These are phyloP conservation scores for Albizia julibrissin DNA, from an alignment of 306 rosid genomes.

Conservation along the genomic window DNA sequence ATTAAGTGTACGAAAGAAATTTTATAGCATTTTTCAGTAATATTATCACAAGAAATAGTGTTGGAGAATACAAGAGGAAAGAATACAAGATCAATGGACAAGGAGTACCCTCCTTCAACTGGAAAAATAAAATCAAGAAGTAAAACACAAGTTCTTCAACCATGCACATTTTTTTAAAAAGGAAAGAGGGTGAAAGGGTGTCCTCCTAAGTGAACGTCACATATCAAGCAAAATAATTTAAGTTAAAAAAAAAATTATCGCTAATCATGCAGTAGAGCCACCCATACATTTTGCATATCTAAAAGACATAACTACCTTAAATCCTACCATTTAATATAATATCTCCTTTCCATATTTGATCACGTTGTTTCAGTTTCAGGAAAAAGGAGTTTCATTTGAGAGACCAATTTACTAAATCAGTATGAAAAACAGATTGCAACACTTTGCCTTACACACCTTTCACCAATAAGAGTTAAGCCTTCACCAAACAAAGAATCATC, in stretches of 20 bases:
- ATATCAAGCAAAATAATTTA: not conserved
- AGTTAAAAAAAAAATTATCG: not conserved
- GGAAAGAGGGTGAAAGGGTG: not conserved
- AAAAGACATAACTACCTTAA: not conserved
- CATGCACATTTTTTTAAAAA: not conserved
- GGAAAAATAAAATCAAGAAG: not conserved
- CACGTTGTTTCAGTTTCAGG: not conserved
- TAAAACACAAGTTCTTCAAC: not conserved
- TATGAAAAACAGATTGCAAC: conserved; percentile 3
- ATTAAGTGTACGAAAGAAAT: not conserved
- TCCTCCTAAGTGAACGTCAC: not conserved
- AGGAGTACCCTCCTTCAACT: not conserved
- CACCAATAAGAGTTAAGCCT: conserved; percentile 75
- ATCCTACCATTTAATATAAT: not conserved
- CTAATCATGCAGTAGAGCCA: not conserved
- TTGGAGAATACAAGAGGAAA: conserved; percentile 10
- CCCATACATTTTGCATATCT: not conserved
- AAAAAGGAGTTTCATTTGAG: not conserved
- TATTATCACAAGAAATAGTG: conserved; percentile 10
- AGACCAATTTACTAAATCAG: not conserved
- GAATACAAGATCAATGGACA: conserved; percentile 4
- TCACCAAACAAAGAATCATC: conserved; percentile 73
- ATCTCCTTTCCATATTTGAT: not conserved
- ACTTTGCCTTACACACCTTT: conserved; percentile 56
- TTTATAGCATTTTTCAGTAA: not conserved